phyloP scores from a whole-genome alignment of 768 basidiomycete genomes.

The Lactarius psammicola region DNA sequence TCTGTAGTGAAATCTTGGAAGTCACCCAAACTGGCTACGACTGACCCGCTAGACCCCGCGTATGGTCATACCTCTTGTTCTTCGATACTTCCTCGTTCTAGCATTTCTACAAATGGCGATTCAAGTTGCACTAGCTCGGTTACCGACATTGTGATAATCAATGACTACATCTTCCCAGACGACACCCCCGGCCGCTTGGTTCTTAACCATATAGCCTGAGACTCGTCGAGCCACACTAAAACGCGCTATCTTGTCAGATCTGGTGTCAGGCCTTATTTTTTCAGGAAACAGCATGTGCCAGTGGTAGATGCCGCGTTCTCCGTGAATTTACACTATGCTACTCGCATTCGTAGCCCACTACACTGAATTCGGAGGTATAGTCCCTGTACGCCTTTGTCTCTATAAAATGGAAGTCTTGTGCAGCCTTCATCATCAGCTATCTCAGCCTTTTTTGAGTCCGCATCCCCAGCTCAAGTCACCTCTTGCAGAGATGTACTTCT shows the following conservation, averaged over 20 bases:
- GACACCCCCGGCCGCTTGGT: background rate
- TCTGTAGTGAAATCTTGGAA: background rate
- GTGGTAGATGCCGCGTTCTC: too few relatives aligned
- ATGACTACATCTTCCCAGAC: background rate
- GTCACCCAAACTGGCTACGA: background rate
- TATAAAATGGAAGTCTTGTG: background rate
- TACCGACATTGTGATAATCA: background rate
- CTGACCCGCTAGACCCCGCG: background rate
- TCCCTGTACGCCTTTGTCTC: background rate
- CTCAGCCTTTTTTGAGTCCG: background rate
- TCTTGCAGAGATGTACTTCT: conserved; percentile 19
- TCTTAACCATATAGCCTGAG: background rate
- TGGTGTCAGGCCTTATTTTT: background rate
- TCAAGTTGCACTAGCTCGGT: background rate
- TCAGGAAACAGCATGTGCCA: background rate
- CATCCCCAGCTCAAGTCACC: background rate
- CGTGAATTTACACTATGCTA: background rate
- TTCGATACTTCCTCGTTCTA: background rate
- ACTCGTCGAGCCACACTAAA: background rate
- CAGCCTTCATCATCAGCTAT: conserved; percentile 3
- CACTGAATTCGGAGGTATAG: background rate
- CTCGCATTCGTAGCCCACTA: background rate
- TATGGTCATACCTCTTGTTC: background rate
- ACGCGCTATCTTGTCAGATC: background rate
- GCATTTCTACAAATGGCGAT: background rate